Evolutionary conservation across 306 rosid genomes (phyloP).

Genomic region (Notholithocarpus densiflorus): DNA sequence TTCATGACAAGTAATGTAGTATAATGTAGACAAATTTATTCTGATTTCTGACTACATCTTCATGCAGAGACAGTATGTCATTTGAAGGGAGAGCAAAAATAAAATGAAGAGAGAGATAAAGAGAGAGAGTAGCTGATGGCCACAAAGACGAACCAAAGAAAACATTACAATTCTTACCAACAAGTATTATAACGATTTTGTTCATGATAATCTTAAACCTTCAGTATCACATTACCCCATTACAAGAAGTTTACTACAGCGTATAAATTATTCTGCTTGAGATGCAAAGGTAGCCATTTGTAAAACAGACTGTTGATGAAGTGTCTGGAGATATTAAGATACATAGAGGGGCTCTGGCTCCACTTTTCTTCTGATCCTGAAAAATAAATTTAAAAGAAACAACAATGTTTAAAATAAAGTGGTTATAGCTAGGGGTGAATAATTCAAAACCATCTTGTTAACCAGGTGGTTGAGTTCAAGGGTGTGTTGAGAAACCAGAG

Average conservation of each 20-base stretch:
- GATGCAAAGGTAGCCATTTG: background rate
- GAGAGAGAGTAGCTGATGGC: background rate
- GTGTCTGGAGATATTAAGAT: constrained; percentile 21
- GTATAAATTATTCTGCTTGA: background rate
- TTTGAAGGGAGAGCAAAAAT: background rate
- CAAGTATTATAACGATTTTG: background rate
- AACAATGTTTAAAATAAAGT: constrained; percentile 12
- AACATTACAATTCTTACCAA: background rate
- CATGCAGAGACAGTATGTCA: background rate
- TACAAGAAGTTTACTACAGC: background rate
- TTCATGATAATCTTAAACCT: background rate
- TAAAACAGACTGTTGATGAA: background rate
- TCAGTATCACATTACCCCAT: background rate
- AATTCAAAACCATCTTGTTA: background rate
- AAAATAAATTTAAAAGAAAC: constrained; percentile 25
- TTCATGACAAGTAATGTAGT: background rate
- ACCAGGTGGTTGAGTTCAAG: background rate
- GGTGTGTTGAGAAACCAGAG: background rate
- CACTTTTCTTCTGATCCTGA: constrained; percentile 81
- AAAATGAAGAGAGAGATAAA: background rate
- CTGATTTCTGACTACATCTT: background rate
- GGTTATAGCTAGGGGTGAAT: background rate
- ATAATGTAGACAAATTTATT: background rate
- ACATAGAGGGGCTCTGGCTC: constrained; percentile 78
- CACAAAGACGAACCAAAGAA: background rate